Base-by-base conservation (phyloP, 352 stramenopile species). In the Phytophthora boehmeriae region DNA sequence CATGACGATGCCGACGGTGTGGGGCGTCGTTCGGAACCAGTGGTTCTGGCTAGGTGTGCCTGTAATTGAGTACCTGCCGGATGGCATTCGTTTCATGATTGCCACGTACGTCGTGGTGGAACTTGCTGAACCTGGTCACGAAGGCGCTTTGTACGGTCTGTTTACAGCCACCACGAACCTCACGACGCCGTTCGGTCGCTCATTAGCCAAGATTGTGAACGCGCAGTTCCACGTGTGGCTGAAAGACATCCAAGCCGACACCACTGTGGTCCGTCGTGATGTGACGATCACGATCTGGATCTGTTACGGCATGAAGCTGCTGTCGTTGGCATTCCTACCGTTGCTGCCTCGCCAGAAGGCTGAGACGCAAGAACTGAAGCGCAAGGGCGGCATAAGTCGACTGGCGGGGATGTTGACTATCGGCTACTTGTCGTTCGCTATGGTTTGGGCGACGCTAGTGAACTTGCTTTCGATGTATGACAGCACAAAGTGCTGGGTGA, bases 1-100 rank as follows among this genome's bases (percentile, higher is more conserved):
- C 1, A 57, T 66, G 8, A 76, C 66, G 16, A 68, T 82, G 28
- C 20, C 78, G 30, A 78, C 71, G 28, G 75, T 79, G 54, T 85
- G 73, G 75, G 48, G 80, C 39, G 66, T 85, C 1, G 54, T 69
- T 4, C 69, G 71, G 25, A 77, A 60, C 50, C 75, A 85, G 42
- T 85, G 75, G 75, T 78, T 87, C 64, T 87, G 69, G 68, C 53
- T 83, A 8, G 77, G 77, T 17, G 58, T 82, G 32, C 68, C 77
- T 5, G 51, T 87, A 22, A 49, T 82, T 11, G 69, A 83, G 46
- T 50, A 73, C 13, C 41, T 83, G 6, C 73, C 73, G 28, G 68
- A 69, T 44, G 55, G 50, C 34, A 58, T 70, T 4, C 61, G 42
- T 5, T 53, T 70, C 46, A 75, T 71, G 42, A 50, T 86, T 38